Percentiles rank a stretch among this genome's conserved stretches.
Conservation (phyloP, 176 grass and related monocot genomes). For the Juncus inflexus region DNA sequence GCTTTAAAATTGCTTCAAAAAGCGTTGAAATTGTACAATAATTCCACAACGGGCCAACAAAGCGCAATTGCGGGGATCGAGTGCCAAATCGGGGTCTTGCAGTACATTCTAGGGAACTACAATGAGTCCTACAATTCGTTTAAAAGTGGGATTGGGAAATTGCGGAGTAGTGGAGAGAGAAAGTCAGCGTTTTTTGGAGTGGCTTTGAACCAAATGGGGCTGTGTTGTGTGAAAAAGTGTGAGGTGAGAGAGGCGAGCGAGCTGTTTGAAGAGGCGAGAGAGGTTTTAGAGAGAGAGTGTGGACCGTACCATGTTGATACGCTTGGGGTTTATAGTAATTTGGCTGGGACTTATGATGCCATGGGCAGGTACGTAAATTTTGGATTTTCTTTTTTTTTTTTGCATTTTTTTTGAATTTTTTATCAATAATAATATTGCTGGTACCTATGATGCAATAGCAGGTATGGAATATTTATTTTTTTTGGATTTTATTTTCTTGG, state of each 20-base stretch:
- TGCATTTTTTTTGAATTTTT: neutral
- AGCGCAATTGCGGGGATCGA: conserved; percentile 91
- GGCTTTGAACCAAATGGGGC: conserved; percentile 90
- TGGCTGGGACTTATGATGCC: conserved; percentile 94
- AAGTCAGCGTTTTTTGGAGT: conserved; percentile 90
- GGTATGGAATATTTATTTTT: no score
- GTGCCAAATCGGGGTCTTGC: conserved; percentile 88
- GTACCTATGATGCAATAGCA: no score
- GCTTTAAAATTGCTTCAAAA: conserved; percentile 94
- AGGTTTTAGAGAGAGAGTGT: conserved; percentile 82
- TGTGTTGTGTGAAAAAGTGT: conserved; percentile 78
- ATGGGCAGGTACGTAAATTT: conserved; percentile 82
- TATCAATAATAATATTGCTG: no score
- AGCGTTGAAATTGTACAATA: conserved; percentile 82
- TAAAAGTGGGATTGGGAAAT: conserved; percentile 72
- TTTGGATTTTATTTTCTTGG: no score
- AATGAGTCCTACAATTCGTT: conserved; percentile 70
- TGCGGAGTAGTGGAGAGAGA: conserved; percentile 81
- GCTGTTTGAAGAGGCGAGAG: conserved; percentile 87
- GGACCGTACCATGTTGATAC: conserved; percentile 90
- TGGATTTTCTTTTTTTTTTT: neutral
- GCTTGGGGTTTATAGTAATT: conserved; percentile 90
- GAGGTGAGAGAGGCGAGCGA: conserved; percentile 77
- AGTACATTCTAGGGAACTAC: conserved; percentile 81
- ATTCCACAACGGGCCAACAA: conserved; percentile 62